These are phyloP conservation scores for Trichoderma koningii DNA, from an alignment of 2,329 filamentous ascomycete species.

Conservation along the genomic window DNA sequence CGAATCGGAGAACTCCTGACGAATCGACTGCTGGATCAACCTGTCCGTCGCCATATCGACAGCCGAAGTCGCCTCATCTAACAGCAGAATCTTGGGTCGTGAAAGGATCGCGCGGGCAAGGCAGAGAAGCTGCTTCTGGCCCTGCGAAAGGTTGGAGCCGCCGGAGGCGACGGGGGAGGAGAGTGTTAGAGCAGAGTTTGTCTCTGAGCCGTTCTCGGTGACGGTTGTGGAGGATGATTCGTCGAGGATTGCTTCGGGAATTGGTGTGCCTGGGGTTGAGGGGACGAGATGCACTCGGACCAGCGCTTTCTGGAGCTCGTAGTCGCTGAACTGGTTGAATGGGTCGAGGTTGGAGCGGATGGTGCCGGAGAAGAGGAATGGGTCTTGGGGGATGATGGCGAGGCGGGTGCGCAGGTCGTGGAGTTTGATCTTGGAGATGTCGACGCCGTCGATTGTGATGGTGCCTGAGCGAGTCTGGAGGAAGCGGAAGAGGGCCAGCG, in stretches of 20 bases:
- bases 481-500: conserved; percentile 65
- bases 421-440: conserved; percentile 67
- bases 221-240: conserved; percentile 43
- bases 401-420: conserved; percentile 66
- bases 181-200: conserved; percentile 1
- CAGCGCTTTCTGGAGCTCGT: conserved; percentile 64
- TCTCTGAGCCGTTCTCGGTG: conserved; percentile 38
- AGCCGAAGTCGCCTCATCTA: conserved; percentile 71
- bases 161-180: conserved; percentile 57
- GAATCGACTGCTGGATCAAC: conserved; percentile 67
- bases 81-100: conserved; percentile 67
- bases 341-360: conserved; percentile 72
- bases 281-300: conserved; percentile 55
- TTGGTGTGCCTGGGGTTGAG: not conserved
- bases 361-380: conserved; percentile 73
- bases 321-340: conserved; percentile 65
- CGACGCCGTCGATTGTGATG: conserved; percentile 67
- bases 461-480: conserved; percentile 61
- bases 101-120: conserved; percentile 52
- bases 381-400: conserved; percentile 71
- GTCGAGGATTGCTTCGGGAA: not conserved
- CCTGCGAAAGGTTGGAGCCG: conserved; percentile 68
- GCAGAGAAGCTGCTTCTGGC: conserved; percentile 69
- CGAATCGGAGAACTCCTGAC: conserved; percentile 63
- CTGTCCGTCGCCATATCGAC: conserved; percentile 70